These are phyloP conservation scores for Aphanomyces invadans DNA, from an alignment of 352 stramenopile genomes.

Conservation along the genomic window DNA sequence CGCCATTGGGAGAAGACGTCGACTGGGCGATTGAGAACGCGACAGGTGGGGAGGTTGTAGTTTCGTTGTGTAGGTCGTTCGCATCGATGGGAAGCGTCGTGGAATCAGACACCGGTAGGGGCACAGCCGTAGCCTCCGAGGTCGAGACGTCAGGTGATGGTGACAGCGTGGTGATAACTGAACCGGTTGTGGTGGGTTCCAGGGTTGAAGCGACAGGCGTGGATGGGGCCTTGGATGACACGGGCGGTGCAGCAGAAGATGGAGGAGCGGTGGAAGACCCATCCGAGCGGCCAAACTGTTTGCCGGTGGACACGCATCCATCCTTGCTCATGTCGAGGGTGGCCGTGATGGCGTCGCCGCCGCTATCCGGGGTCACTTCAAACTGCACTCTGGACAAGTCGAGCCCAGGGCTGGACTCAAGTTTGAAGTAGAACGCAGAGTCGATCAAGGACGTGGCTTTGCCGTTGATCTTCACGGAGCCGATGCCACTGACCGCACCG, in stretches of 20 bases:
- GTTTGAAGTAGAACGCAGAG: slow-evolving; percentile 58
- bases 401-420: slow-evolving; percentile 29
- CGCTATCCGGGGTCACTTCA: slow-evolving; percentile 1
- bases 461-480: slow-evolving; percentile 48
- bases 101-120: not conserved
- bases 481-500: slow-evolving; percentile 44
- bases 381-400: slow-evolving; percentile 12
- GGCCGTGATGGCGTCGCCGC: slow-evolving; percentile 1
- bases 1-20: not conserved
- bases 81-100: not conserved
- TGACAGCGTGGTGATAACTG: not conserved
- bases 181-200: slow-evolving; percentile 1
- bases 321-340: slow-evolving; percentile 18
- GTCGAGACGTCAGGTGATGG: not conserved
- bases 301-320: slow-evolving; percentile 12
- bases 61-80: not conserved
- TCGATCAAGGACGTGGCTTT: slow-evolving; percentile 46
- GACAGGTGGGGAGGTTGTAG: not conserved
- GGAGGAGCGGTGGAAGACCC: not conserved
- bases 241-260: not conserved
- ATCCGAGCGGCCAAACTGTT: slow-evolving; percentile 10
- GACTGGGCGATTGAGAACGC: not conserved
- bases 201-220: not conserved
- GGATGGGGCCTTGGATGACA: not conserved
- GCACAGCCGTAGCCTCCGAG: not conserved